Conservation (phyloP, 768 basidiomycete genomes). For the Mycena alexandri region DNA sequence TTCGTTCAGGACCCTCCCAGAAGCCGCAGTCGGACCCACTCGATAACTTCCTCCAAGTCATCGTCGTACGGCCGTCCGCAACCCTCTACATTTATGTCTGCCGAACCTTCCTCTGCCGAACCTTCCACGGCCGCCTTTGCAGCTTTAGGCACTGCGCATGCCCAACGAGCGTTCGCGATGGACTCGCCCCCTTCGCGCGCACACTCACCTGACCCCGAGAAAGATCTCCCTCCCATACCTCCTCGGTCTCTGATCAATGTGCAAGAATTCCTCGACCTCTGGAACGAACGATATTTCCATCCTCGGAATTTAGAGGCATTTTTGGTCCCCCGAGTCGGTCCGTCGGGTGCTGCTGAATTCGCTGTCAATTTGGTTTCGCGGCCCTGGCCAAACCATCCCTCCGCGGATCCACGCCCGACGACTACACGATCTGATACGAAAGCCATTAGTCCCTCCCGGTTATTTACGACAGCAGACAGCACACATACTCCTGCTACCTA, state of each 20-base stretch:
- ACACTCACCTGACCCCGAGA: neutral
- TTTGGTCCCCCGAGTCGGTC: slow-evolving; percentile 10
- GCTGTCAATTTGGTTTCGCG: slow-evolving; percentile 9
- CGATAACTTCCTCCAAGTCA: slow-evolving; percentile 13
- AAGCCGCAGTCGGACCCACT: neutral
- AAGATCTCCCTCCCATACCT: neutral
- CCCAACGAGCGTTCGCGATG: neutral
- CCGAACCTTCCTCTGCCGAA: neutral
- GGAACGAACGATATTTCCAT: slow-evolving; percentile 35
- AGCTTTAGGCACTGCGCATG: slow-evolving; percentile 5
- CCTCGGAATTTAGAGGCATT: slow-evolving; percentile 26
- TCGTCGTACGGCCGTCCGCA: slow-evolving; percentile 12
- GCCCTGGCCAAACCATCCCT: neutral
- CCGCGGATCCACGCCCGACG: no score
- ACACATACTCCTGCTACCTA: no score
- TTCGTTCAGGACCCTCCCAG: neutral
- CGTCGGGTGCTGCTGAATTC: slow-evolving; percentile 1
- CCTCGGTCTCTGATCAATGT: slow-evolving; percentile 9
- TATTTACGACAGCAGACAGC: no score
- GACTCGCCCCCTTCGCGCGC: neutral
- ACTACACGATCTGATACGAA: no score
- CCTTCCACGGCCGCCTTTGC: neutral
- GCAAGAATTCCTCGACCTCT: slow-evolving; percentile 28
- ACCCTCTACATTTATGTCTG: slow-evolving; percentile 3
- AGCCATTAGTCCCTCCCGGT: no score